Conservation (phyloP, 495 filamentous ascomycete species). For the Arthonia radiata region DNA sequence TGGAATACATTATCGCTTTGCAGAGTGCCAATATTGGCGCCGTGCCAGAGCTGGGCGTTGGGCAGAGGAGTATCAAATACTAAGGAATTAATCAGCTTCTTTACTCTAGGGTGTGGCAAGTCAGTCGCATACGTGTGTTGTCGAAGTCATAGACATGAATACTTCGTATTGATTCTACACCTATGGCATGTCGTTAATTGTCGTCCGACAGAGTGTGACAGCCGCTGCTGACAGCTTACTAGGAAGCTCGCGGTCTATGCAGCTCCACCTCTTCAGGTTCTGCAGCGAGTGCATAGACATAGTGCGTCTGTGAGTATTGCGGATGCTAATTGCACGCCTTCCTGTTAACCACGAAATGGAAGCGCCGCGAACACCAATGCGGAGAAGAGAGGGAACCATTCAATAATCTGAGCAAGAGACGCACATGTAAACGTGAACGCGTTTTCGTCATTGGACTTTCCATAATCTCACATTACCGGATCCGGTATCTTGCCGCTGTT, state of each 20-base stretch:
- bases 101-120: conserved; percentile 1
- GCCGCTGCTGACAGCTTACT: too few relatives aligned
- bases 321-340: background rate
- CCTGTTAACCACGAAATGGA: background rate
- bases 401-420: background rate
- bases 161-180: conserved; percentile 39
- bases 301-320: background rate
- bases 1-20: conserved; percentile 49
- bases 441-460: background rate
- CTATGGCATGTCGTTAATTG: conserved; percentile 9
- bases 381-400: background rate
- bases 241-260: background rate
- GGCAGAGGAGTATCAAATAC: conserved; percentile 81
- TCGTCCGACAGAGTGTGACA: background rate
- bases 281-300: background rate
- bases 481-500: too few relatives aligned
- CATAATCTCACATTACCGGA: background rate
- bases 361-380: background rate
- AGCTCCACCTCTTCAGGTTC: background rate
- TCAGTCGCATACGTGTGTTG: conserved; percentile 48
- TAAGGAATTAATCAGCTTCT: conserved; percentile 11
- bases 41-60: conserved; percentile 71
- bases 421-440: background rate
- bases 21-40: conserved; percentile 46
- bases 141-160: conserved; percentile 98